Conservation (phyloP, 75 land plant species). For the Pinus tabuliformis region DNA sequence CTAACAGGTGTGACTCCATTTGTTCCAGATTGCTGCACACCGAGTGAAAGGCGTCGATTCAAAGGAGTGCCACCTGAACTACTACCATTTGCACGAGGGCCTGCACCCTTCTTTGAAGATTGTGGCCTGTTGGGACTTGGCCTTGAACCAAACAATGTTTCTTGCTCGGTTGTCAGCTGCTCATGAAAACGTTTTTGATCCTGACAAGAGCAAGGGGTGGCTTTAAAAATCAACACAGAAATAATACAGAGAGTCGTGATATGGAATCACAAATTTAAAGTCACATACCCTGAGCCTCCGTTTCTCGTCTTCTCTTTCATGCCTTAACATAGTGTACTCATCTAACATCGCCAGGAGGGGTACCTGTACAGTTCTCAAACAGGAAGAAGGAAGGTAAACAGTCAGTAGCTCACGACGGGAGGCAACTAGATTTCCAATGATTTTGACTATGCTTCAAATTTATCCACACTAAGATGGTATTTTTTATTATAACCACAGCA, state of each 20-base stretch:
- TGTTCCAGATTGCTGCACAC: constrained; percentile 35
- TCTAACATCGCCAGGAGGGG: constrained; percentile 96
- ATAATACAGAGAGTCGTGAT: neutral
- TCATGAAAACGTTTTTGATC: constrained; percentile 87
- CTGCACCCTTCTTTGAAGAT: constrained; percentile 59
- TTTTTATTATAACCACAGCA: neutral
- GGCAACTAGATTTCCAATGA: neutral
- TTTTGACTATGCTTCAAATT: neutral
- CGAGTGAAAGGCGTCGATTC: constrained; percentile 70
- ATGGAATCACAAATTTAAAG: neutral
- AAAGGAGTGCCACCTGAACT: constrained; percentile 48
- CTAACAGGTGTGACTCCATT: constrained; percentile 38
- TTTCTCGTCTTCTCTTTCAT: constrained; percentile 95
- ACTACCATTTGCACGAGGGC: constrained; percentile 55
- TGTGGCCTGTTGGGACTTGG: constrained; percentile 75
- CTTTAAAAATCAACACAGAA: constrained; percentile 1
- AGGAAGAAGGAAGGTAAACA: neutral
- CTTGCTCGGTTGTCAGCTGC: constrained; percentile 73
- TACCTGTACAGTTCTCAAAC: constrained; percentile 28
- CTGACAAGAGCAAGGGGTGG: constrained; percentile 26
- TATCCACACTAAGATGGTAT: neutral
- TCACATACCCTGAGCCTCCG: constrained; percentile 73
- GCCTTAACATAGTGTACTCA: constrained; percentile 89
- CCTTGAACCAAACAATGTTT: constrained; percentile 68
- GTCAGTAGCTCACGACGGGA: neutral